Conservation (phyloP, 2,329 filamentous ascomycete genomes). For the Capronia americana region DNA sequence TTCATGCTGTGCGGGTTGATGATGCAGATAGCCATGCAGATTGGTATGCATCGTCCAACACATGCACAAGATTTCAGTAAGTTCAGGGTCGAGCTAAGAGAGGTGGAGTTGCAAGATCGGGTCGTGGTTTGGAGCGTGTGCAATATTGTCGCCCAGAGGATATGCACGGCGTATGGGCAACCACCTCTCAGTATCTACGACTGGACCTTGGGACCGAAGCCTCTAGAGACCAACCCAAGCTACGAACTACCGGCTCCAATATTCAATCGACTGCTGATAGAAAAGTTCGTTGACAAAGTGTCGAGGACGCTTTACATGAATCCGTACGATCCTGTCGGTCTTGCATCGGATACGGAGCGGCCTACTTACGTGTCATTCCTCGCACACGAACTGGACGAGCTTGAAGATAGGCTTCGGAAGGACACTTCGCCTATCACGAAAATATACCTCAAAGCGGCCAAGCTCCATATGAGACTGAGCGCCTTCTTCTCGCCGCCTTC, state of each 20-base stretch:
- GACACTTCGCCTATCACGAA: slow-evolving; percentile 54
- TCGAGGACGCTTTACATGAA: slow-evolving; percentile 64
- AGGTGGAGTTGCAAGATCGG: slow-evolving; percentile 68
- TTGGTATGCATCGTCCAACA: slow-evolving; percentile 68
- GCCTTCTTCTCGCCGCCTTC: slow-evolving; percentile 58
- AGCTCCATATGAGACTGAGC: slow-evolving; percentile 56
- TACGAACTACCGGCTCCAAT: slow-evolving; percentile 61
- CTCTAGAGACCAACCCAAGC: slow-evolving; percentile 50
- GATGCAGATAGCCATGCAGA: slow-evolving; percentile 72
- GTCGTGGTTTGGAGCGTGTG: slow-evolving; percentile 71
- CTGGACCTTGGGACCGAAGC: slow-evolving; percentile 59
- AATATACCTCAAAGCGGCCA: slow-evolving; percentile 55
- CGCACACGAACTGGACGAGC: slow-evolving; percentile 55
- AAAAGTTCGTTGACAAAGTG: slow-evolving; percentile 65
- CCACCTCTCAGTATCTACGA: slow-evolving; percentile 68
- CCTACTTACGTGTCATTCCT: slow-evolving; percentile 54
- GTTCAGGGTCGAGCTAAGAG: slow-evolving; percentile 60
- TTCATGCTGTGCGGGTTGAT: slow-evolving; percentile 71
- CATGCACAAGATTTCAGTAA: slow-evolving; percentile 65
- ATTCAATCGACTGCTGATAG: slow-evolving; percentile 60
- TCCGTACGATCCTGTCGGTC: slow-evolving; percentile 59
- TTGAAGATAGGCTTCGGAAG: slow-evolving; percentile 58
- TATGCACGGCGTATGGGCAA: slow-evolving; percentile 72
- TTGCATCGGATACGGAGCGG: slow-evolving; percentile 54
- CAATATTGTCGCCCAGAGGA: slow-evolving; percentile 71